Evolutionary conservation across 805 yeast species (phyloP).

Genomic region (Wickerhamiella kurtzmanii): DNA sequence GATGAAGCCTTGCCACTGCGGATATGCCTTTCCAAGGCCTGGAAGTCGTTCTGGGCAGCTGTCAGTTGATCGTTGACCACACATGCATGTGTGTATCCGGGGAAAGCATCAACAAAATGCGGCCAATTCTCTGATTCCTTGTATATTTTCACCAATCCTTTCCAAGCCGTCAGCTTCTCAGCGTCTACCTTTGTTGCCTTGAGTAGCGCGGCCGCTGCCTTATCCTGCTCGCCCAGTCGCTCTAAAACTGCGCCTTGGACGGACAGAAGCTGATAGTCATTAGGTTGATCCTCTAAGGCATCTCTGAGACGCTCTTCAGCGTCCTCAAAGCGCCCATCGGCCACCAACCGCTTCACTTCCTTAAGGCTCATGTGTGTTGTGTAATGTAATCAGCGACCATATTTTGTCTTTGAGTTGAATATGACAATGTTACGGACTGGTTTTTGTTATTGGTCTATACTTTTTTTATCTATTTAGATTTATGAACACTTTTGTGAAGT

Average conservation of each 20-base stretch:
- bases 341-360: slow-evolving; percentile 5
- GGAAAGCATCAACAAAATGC: slow-evolving; percentile 15
- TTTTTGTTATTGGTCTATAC: no score
- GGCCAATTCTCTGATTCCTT: slow-evolving; percentile 13
- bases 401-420: no score
- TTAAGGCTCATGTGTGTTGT: slow-evolving; percentile 5
- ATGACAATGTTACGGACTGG: no score
- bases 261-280: slow-evolving; percentile 40
- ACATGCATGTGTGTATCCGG: slow-evolving; percentile 8
- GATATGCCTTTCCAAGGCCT: slow-evolving; percentile 13
- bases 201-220: slow-evolving; percentile 36
- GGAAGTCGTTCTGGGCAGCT: slow-evolving; percentile 17
- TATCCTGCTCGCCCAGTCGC: slow-evolving; percentile 32
- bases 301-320: slow-evolving; percentile 45
- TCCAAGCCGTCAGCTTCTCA: slow-evolving; percentile 56
- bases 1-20: slow-evolving; percentile 10
- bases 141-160: slow-evolving; percentile 42
- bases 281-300: slow-evolving; percentile 41
- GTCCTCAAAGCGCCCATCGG: slow-evolving; percentile 41
- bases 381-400: not conserved
- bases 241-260: slow-evolving; percentile 57
- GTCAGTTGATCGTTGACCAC: slow-evolving; percentile 13
- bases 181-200: slow-evolving; percentile 32
- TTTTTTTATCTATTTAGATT: no score
- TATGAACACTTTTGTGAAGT: no score